Conservation (phyloP, 2,329 filamentous ascomycete species). For the Cytospora chrysosperma region DNA sequence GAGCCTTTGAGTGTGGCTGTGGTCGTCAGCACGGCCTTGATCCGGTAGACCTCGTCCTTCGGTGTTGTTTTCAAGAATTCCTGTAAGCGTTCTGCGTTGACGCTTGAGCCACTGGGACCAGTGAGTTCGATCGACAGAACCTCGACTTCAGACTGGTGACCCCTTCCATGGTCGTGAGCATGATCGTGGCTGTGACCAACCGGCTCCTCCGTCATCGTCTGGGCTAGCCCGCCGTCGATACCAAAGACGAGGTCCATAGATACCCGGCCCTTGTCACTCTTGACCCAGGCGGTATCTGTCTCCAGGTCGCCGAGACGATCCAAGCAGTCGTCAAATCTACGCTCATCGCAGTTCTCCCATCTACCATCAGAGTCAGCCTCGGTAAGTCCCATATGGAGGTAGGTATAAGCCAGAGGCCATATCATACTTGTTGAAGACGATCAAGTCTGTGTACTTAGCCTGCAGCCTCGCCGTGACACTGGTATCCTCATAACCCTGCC, state of each 20-base stretch:
- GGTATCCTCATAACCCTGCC: conserved; percentile 88
- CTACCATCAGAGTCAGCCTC: not conserved
- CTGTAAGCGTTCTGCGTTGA: conserved; percentile 62
- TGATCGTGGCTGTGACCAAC: conserved; percentile 41
- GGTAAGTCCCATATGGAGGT: not conserved
- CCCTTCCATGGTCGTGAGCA: conserved; percentile 45
- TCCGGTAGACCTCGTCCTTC: conserved; percentile 93
- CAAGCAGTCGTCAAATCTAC: conserved; percentile 72
- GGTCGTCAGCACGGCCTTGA: conserved; percentile 68
- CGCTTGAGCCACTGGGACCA: conserved; percentile 38
- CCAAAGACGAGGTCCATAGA: conserved; percentile 80
- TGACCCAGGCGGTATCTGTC: conserved; percentile 77
- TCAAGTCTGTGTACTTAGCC: conserved; percentile 83
- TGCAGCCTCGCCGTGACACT: conserved; percentile 86
- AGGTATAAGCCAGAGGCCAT: not conserved
- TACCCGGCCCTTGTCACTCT: conserved; percentile 78
- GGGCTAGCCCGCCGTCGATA: conserved; percentile 77
- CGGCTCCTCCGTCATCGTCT: conserved; percentile 45
- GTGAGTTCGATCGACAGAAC: conserved; percentile 78
- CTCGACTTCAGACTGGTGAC: conserved; percentile 85
- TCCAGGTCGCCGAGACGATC: conserved; percentile 80
- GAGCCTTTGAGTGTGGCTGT: conserved; percentile 49
- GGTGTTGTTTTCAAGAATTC: conserved; percentile 69
- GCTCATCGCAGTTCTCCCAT: conserved; percentile 75
- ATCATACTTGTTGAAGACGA: conserved; percentile 77